A percentile compares a stretch with the other conserved stretches of the same genome.
Evolutionary conservation across 805 yeast species (phyloP).

Genomic region (Torulaspora microellipsoides): DNA sequence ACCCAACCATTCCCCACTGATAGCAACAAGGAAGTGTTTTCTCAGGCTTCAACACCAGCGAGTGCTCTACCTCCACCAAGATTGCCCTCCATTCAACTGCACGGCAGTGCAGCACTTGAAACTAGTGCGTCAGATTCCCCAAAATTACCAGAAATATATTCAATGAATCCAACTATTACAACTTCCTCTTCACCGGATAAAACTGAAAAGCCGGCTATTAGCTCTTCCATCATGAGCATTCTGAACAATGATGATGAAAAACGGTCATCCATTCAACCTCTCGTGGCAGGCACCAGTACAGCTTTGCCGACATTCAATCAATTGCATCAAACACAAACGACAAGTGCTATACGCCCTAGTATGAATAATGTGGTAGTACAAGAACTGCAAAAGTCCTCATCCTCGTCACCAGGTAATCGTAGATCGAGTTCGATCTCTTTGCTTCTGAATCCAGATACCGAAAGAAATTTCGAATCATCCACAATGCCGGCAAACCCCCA

Average conservation of each 20-base stretch:
- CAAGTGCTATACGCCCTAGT: constrained; percentile 9
- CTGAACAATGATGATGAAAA: constrained; percentile 8
- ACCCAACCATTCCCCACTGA: constrained; percentile 20
- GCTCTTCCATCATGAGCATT: constrained; percentile 6
- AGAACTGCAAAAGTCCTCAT: constrained; percentile 7
- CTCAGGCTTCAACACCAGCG: constrained; percentile 19
- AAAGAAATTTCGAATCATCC: background rate
- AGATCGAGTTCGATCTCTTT: constrained; percentile 14
- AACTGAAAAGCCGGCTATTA: constrained; percentile 3
- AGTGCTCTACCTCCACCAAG: constrained; percentile 32
- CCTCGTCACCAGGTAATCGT: constrained; percentile 7
- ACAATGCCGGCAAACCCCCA: background rate
- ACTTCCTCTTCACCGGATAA: background rate
- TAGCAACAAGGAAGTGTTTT: constrained; percentile 19
- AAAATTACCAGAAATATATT: too few relatives aligned
- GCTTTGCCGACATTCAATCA: constrained; percentile 1
- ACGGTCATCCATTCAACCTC: background rate
- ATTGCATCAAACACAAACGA: constrained; percentile 3
- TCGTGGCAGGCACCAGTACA: background rate
- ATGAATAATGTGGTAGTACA: constrained; percentile 11
- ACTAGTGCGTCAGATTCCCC: background rate
- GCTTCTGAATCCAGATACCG: constrained; percentile 13
- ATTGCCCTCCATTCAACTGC: constrained; percentile 31
- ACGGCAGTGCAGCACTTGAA: constrained; percentile 2
- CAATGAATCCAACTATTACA: background rate